These are phyloP conservation scores for Daldinia caldariorum DNA, from an alignment of 495 filamentous ascomycete species.

Conservation along the genomic window DNA sequence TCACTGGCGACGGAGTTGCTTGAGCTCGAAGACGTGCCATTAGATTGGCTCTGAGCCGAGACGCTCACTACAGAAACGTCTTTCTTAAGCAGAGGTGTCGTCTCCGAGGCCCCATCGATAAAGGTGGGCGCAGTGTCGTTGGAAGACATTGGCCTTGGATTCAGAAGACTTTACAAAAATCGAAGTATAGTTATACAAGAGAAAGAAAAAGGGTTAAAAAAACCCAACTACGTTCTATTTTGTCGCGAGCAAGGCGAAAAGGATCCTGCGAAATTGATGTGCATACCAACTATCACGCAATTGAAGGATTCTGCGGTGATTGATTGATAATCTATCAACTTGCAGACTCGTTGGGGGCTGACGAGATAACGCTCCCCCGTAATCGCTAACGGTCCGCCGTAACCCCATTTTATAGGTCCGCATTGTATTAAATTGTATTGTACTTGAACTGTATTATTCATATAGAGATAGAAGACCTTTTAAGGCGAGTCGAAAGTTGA, in stretches of 20 bases:
- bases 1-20: conserved; percentile 7
- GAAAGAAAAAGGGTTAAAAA: neutral
- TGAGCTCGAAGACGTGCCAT: conserved; percentile 35
- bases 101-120: conserved; percentile 37
- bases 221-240: neutral
- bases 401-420: neutral
- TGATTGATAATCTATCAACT: conserved; percentile 14
- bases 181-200: neutral
- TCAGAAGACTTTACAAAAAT: neutral
- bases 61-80: conserved; percentile 22
- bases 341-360: neutral
- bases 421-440: too few relatives aligned
- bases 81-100: conserved; percentile 40
- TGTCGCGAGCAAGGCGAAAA: neutral
- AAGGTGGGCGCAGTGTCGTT: conserved; percentile 2
- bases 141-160: conserved; percentile 19
- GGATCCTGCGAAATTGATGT: neutral
- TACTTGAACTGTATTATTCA: neutral
- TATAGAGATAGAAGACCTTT: neutral
- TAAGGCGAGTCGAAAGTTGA: neutral
- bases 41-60: conserved; percentile 13
- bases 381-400: neutral
- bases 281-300: conserved; percentile 31
- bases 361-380: neutral
- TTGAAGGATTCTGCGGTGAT: conserved; percentile 12